Evolutionary conservation across 306 rosid species (phyloP).

Genomic region (Malus sieversii): DNA sequence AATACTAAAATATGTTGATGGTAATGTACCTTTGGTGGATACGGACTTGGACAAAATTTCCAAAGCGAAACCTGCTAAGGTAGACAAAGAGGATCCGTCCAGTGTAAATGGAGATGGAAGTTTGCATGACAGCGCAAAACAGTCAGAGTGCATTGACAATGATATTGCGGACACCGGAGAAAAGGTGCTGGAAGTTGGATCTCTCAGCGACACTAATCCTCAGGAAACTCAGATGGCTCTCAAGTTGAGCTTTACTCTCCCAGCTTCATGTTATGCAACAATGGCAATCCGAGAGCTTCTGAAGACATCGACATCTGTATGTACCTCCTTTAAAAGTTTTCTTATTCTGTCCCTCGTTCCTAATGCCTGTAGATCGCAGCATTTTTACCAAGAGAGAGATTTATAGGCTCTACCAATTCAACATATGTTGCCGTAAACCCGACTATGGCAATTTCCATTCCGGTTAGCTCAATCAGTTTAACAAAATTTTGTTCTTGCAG

Average conservation of each 20-base stretch:
- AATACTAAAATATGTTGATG: constrained; percentile 58
- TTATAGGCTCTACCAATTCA: too few relatives aligned
- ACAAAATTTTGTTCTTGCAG: constrained; percentile 35
- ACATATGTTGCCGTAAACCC: neutral
- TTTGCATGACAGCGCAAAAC: constrained; percentile 18
- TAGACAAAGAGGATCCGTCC: constrained; percentile 7
- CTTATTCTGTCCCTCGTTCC: neutral
- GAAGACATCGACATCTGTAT: constrained; percentile 91
- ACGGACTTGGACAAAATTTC: constrained; percentile 70
- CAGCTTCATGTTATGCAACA: constrained; percentile 91
- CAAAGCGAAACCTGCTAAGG: constrained; percentile 28
- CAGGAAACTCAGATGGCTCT: constrained; percentile 69
- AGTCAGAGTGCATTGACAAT: constrained; percentile 21
- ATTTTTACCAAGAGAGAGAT: too few relatives aligned
- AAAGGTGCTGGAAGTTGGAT: constrained; percentile 25
- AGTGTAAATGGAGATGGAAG: neutral
- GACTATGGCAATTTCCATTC: neutral
- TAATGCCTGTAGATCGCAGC: too few relatives aligned
- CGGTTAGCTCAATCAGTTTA: too few relatives aligned
- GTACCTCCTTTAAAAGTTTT: constrained; percentile 18
- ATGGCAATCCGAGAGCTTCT: constrained; percentile 96
- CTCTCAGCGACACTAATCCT: constrained; percentile 22
- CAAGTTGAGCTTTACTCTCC: constrained; percentile 78
- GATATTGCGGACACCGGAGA: constrained; percentile 25
- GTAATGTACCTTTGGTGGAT: constrained; percentile 56